Conservation (phyloP, 1,284 basidiomycete species). For the Meripilus lineatus region DNA sequence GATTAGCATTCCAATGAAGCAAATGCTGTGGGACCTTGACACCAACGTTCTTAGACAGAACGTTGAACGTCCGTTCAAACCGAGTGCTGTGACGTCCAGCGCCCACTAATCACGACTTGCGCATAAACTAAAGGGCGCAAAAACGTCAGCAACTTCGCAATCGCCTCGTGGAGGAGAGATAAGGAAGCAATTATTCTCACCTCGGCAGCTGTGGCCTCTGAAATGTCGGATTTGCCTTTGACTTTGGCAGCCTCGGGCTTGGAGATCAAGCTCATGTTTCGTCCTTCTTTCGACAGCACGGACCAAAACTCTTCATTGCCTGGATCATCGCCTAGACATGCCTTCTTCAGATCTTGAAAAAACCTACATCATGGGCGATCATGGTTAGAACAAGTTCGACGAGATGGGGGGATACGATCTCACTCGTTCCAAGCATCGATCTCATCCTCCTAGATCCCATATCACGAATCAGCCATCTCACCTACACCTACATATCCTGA, state of each 20-base stretch:
- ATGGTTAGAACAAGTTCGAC: slow-evolving; percentile 7
- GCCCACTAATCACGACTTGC: not conserved
- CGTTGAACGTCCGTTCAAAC: no score
- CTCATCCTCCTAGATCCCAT: slow-evolving; percentile 60
- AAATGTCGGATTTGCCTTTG: not conserved
- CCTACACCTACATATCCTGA: not conserved
- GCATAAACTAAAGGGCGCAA: no score
- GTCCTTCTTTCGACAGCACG: slow-evolving; percentile 15
- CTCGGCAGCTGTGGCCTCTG: not conserved
- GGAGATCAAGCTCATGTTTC: slow-evolving; percentile 21
- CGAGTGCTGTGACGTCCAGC: not conserved
- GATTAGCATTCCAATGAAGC: no score
- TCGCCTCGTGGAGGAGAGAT: no score
- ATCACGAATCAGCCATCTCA: not conserved
- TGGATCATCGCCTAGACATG: slow-evolving; percentile 7
- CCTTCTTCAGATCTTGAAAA: slow-evolving; percentile 18
- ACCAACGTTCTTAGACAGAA: no score
- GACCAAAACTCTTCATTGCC: slow-evolving; percentile 25
- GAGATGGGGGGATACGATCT: slow-evolving; percentile 21
- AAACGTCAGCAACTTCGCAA: no score
- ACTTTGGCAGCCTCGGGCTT: slow-evolving; percentile 2
- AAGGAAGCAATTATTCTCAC: not conserved
- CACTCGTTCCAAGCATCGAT: slow-evolving; percentile 75
- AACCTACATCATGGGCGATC: slow-evolving; percentile 11
- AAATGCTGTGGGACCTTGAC: no score